Evolutionary conservation across 2,329 filamentous ascomycete genomes (phyloP), one percentile per base, ranked within the genome.

Genomic region (Paracoccidioides brasiliensis): DNA sequence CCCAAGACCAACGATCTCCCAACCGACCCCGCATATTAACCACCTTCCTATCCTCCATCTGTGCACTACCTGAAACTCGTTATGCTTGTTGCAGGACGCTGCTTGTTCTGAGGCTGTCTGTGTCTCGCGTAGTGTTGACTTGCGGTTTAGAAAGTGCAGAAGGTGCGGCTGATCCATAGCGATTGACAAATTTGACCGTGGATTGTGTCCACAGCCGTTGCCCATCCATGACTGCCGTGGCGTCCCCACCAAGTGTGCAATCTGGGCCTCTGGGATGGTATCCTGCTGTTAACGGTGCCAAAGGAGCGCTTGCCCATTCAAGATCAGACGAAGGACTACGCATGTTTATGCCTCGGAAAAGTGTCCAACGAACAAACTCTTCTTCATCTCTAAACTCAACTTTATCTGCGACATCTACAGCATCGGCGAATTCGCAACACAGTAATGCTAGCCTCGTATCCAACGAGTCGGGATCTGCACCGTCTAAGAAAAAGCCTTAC

Each of bases 341-440:
- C 71, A 90, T 95, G 81, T 88, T 94, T 70, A 85, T 88, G 80
- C 87, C 88, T 67, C 88, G 90, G 64, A 96, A 95, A 75, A 84
- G 80, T 67, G 79, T 89, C 59, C 88, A 91, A 70, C 84, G 91
- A 69, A 85, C 85, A 66, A 95, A 89, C 76, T 97, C 91, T 40
- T 93, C 89, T 57, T 95, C 90, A 3, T 95, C 90, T 48, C 78
- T 94, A 60, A 74, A 76, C 55, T 83, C 81, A 28, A 74, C 73
- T 55, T 73, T 76, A 38, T 86, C 88, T 12, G 82, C 82, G 52
- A 80, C 76, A 43, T 72, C 72, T 44, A 74, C 72, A 5, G 65
- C 69, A 52, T 63, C 64, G n/a, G 60, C 62, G 12, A 55, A 53
- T 33, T 54, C 58, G 46, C 68, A 71, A 58, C 66, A 67, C 55